Conservation (phyloP, 306 rosid species). For the Trichosanthes truncata region DNA sequence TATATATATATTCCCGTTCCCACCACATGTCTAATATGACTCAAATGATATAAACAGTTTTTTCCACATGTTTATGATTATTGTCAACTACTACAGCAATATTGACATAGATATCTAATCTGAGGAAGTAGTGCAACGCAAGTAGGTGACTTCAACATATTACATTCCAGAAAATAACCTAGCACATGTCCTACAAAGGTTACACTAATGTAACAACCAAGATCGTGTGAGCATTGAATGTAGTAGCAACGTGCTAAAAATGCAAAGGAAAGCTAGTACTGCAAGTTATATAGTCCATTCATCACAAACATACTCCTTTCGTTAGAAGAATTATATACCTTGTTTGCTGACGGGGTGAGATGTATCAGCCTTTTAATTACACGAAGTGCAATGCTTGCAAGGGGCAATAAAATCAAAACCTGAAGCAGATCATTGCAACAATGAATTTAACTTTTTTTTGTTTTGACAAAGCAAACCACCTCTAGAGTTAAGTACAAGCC, state of each 20-base stretch:
- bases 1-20: not conserved
- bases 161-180: not conserved
- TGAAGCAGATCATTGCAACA: conserved; percentile 22
- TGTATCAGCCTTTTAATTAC: conserved; percentile 79
- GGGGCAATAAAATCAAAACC: conserved; percentile 80
- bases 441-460: not conserved
- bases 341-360: conserved; percentile 66
- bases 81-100: not conserved
- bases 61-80: not conserved
- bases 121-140: not conserved
- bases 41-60: not conserved
- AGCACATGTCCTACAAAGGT: not conserved
- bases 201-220: not conserved
- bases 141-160: not conserved
- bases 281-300: not conserved
- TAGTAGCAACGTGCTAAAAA: not conserved
- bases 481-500: not conserved
- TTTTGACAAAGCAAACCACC: not conserved
- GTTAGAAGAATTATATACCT: conserved; percentile 34
- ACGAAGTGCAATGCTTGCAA: conserved; percentile 53
- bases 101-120: not conserved
- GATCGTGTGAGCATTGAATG: not conserved
- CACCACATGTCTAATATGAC: not conserved
- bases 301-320: not conserved
- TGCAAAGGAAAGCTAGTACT: not conserved